Evolutionary conservation across 2,329 filamentous ascomycete species (phyloP).

Genomic region (Talaromyces sp.): DNA sequence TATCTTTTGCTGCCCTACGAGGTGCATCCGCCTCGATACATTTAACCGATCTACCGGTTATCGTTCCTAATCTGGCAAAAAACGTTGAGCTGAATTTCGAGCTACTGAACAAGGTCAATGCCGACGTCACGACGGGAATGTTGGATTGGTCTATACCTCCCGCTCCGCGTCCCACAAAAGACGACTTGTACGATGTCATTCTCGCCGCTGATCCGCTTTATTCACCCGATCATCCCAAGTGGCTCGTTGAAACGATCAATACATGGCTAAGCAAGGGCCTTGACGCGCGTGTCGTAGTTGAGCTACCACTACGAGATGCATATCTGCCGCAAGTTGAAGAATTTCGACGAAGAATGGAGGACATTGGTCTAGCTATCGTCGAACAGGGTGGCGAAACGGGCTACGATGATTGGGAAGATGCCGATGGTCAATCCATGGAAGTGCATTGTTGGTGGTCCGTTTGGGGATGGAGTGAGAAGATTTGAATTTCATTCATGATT

Average conservation of each 20-base stretch:
- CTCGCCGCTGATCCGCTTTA: slow-evolving; percentile 86
- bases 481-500: slow-evolving; percentile 21
- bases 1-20: slow-evolving; percentile 75
- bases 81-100: slow-evolving; percentile 66
- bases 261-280: slow-evolving; percentile 59
- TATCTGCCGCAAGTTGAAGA: slow-evolving; percentile 60
- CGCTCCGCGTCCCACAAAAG: slow-evolving; percentile 26
- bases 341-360: slow-evolving; percentile 61
- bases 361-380: slow-evolving; percentile 53
- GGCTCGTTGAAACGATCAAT: slow-evolving; percentile 68
- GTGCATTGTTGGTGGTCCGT: slow-evolving; percentile 49
- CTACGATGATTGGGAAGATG: slow-evolving; percentile 47
- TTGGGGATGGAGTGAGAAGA: slow-evolving; percentile 42
- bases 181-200: slow-evolving; percentile 58
- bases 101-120: slow-evolving; percentile 54
- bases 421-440: slow-evolving; percentile 39
- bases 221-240: slow-evolving; percentile 72
- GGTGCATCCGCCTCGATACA: slow-evolving; percentile 55
- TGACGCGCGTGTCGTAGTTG: slow-evolving; percentile 67
- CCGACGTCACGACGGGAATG: slow-evolving; percentile 58
- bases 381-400: slow-evolving; percentile 45
- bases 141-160: slow-evolving; percentile 64
- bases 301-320: slow-evolving; percentile 73
- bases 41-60: slow-evolving; percentile 80
- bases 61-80: slow-evolving; percentile 72